Evolutionary conservation across 163 green algal genomes (phyloP).

Genomic region (Coccomyxa subellipsoidea): DNA sequence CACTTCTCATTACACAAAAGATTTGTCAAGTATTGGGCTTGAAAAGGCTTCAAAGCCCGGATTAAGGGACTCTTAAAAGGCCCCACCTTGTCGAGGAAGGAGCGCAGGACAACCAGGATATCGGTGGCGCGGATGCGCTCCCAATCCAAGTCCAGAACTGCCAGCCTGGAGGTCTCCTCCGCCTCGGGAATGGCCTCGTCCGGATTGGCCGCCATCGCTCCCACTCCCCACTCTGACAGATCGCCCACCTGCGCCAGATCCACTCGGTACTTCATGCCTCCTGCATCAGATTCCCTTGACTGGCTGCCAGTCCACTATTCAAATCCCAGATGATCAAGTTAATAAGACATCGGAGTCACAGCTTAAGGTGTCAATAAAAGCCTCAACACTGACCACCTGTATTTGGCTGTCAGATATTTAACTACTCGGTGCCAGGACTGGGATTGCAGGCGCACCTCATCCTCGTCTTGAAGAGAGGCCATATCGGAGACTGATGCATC

Average conservation of each 20-base stretch:
- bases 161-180: slow-evolving; percentile 59
- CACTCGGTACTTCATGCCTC: no score
- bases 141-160: slow-evolving; percentile 92
- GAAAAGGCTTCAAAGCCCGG: no score
- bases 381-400: no score
- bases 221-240: slow-evolving; percentile 65
- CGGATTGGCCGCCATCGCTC: slow-evolving; percentile 71
- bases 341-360: no score
- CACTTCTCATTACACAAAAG: no score
- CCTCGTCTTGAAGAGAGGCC: not conserved
- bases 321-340: no score
- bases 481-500: not conserved
- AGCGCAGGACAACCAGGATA: slow-evolving; percentile 80
- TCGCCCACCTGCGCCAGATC: slow-evolving; percentile 14
- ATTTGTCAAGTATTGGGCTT: no score
- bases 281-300: no score
- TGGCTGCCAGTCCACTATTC: no score
- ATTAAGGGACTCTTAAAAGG: not conserved
- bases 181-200: slow-evolving; percentile 54
- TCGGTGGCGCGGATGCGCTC: slow-evolving; percentile 80
- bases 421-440: no score
- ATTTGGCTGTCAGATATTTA: no score
- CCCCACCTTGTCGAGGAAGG: slow-evolving; percentile 62
- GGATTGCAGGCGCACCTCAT: not conserved
- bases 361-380: no score